Base-by-base conservation (phyloP, 176 grass and related monocot genomes). In the Areca catechu region DNA sequence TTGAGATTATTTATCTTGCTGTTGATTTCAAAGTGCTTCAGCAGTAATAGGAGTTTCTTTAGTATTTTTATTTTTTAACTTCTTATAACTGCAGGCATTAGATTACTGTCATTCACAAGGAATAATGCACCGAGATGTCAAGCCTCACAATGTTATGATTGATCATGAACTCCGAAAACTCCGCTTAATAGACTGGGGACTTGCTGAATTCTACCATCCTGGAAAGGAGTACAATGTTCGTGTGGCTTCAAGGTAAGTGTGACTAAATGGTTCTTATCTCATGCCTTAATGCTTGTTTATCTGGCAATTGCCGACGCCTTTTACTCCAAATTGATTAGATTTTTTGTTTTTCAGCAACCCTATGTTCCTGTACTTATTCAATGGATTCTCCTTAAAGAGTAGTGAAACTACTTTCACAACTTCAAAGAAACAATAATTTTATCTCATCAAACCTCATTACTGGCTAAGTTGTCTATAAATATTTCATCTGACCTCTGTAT, bases 91-190 rank as follows among this genome's bases (percentile, higher is more conserved):
- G 5, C 61, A 89, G 85, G 85, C 85, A 56, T 60, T 89, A 65
- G 80, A 84, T 71, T 84, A 89, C 73, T 89, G 80, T 48, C 85
- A 89, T 68, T 89, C 85, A 22, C 80, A 84, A 80, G 85, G 85
- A 65, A 89, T 89, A 69, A 89, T 89, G 80, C 85, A 89, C 55
- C 85, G 85, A 5, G 85, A 89, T 80, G 85, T 89, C 51, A 89
- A 89, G 48, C 85, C 80, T 50, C 85, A 89, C 49, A 89, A 89
- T 80, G 73, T 89, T 50, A 84, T 84, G 85, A 89, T 89, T 53
- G 85, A 89, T 60, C 85, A 89, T 67, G 85, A 89, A 51, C 73
- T 89, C 22, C 68, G 85, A 24, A 89, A 83, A 61, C 85, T 89
- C 58, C 80, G 80, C 29, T 72, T 89, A 48, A 89, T 89, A 50